phyloP scores from a whole-genome alignment of 225 moss, liverwort and hornwort species.

The Marchantia polymorpha region DNA sequence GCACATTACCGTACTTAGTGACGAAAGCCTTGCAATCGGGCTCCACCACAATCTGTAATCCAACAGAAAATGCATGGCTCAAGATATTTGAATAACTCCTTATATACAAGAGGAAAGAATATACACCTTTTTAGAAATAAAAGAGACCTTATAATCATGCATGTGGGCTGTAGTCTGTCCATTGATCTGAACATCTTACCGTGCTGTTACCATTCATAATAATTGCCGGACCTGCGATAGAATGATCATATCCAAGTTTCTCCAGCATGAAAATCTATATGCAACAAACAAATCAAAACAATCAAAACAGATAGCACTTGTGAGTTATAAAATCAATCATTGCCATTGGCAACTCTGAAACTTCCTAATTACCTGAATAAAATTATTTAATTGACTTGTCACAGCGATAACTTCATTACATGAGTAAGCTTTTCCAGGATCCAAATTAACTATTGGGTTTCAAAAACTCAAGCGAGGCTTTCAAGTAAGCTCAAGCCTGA shows the following conservation, averaged over 20 bases:
- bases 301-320: background rate
- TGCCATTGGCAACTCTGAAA: no score
- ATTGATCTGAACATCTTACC: slow-evolving; percentile 22
- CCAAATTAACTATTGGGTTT: no score
- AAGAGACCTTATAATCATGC: background rate
- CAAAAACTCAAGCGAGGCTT: background rate
- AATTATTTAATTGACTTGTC: no score
- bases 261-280: slow-evolving; percentile 71
- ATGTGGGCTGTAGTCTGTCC: background rate
- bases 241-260: slow-evolving; percentile 80
- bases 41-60: slow-evolving; percentile 68
- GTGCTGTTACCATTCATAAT: slow-evolving; percentile 99
- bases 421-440: no score
- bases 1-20: slow-evolving; percentile 83
- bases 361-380: no score
- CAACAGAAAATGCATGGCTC: background rate
- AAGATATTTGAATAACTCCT: background rate
- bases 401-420: no score
- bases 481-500: no score
- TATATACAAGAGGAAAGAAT: background rate
- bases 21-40: slow-evolving; percentile 68
- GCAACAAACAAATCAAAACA: background rate
- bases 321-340: no score
- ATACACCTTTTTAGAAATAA: background rate
- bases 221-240: slow-evolving; percentile 66